phyloP scores from a whole-genome alignment of 1,284 basidiomycete genomes.

The Agaricales sp. region DNA sequence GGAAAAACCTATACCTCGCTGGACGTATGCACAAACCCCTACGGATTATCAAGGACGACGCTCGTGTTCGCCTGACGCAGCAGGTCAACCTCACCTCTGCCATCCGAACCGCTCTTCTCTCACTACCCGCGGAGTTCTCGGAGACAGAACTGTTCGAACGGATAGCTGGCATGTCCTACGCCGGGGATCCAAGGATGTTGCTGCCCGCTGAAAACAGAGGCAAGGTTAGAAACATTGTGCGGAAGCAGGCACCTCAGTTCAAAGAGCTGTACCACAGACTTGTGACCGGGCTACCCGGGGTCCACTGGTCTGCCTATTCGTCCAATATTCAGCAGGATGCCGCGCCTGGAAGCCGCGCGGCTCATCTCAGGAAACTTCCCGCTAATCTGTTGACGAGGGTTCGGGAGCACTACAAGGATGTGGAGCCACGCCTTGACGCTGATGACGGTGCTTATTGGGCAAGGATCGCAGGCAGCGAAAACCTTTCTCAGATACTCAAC shows the following conservation, averaged over 20 bases:
- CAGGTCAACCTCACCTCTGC: conserved; percentile 91
- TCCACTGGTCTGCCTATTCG: conserved; percentile 51
- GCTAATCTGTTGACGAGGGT: conserved; percentile 50
- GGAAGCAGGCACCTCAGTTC: conserved; percentile 77
- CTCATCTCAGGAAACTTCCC: conserved; percentile 72
- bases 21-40: conserved; percentile 97
- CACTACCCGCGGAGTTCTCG: conserved; percentile 61
- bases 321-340: conserved; percentile 61
- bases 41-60: conserved; percentile 80
- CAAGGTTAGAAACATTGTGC: conserved; percentile 92
- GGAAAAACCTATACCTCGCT: conserved; percentile 89
- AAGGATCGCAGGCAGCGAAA: conserved; percentile 53
- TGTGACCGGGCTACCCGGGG: conserved; percentile 65
- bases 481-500: conserved; percentile 44
- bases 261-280: conserved; percentile 79
- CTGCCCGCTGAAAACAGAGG: conserved; percentile 90
- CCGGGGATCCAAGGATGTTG: conserved; percentile 88
- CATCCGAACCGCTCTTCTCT: conserved; percentile 72
- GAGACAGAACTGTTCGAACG: conserved; percentile 80
- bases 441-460: conserved; percentile 75
- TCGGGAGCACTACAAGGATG: conserved; percentile 36
- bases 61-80: conserved; percentile 83
- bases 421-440: conserved; percentile 20
- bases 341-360: conserved; percentile 51
- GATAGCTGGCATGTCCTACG: conserved; percentile 84